These are phyloP conservation scores for Solanum chaucha DNA, from an alignment of 257 asterid genomes.

Conservation along the genomic window DNA sequence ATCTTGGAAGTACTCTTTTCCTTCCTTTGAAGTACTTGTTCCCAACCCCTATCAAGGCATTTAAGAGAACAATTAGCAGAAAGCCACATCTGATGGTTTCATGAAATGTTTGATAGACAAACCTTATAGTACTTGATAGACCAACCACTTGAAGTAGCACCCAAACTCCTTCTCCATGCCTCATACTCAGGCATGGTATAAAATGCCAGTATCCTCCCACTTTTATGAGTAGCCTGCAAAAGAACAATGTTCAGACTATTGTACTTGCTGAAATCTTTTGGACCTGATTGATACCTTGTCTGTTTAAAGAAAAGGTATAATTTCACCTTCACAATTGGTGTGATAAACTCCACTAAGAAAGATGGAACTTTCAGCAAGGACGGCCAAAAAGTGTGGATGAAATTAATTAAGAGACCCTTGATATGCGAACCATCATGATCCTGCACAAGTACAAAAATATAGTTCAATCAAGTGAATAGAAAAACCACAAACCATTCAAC, in stretches of 20 bases:
- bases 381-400: conserved; percentile 95
- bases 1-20: conserved; percentile 76
- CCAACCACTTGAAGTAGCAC: conserved; percentile 62
- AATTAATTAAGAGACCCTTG: conserved; percentile 86
- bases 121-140: conserved; percentile 95
- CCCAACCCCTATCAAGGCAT: conserved; percentile 82
- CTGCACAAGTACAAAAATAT: conserved; percentile 25
- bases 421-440: conserved; percentile 99
- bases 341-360: conserved; percentile 81
- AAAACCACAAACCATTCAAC: neutral
- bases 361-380: conserved; percentile 74
- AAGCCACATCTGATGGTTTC: neutral
- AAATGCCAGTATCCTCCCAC: conserved; percentile 45
- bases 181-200: conserved; percentile 96
- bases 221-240: conserved; percentile 54
- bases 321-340: conserved; percentile 91
- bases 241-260: neutral
- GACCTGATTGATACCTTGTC: neutral
- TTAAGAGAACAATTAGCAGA: neutral
- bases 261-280: neutral
- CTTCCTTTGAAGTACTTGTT: conserved; percentile 87
- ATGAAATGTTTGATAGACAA: conserved; percentile 10
- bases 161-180: conserved; percentile 64
- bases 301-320: neutral
- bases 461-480: neutral